phyloP scores from a whole-genome alignment of 108 stramenopile species.

The Seminavis robusta region DNA sequence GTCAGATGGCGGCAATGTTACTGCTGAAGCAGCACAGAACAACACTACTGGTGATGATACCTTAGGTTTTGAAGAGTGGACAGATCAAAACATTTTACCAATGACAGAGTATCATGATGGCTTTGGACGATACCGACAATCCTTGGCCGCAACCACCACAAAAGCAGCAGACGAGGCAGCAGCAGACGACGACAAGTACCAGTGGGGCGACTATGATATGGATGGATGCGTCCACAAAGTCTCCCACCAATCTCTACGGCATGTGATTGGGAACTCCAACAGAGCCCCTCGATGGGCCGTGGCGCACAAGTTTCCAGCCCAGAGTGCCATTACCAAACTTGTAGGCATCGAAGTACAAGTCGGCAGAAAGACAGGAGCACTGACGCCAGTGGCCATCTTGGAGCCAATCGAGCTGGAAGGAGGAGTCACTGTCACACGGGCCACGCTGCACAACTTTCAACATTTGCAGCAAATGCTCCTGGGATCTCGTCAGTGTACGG shows the following conservation, averaged over 20 bases:
- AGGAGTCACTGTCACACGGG: slow-evolving; percentile 82
- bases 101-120: background rate
- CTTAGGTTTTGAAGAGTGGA: slow-evolving; percentile 6
- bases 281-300: slow-evolving; percentile 89
- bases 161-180: slow-evolving; percentile 22
- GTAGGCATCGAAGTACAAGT: slow-evolving; percentile 75
- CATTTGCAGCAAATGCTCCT: slow-evolving; percentile 62
- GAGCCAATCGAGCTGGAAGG: slow-evolving; percentile 76
- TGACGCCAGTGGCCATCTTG: slow-evolving; percentile 91
- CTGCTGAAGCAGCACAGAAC: background rate
- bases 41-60: too few species aligned
- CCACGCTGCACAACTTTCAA: slow-evolving; percentile 90
- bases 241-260: slow-evolving; percentile 34
- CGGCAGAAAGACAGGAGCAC: slow-evolving; percentile 86
- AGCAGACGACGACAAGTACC: slow-evolving; percentile 15
- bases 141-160: too few species aligned
- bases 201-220: slow-evolving; percentile 69
- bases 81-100: background rate
- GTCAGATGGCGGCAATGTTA: background rate
- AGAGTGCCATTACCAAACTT: slow-evolving; percentile 60
- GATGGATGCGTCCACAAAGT: slow-evolving; percentile 96
- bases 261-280: slow-evolving; percentile 58
- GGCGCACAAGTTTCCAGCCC: slow-evolving; percentile 88
- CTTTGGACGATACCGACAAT: slow-evolving; percentile 16
- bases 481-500: too few species aligned